These are phyloP conservation scores for Oidiodendron maius DNA, from an alignment of 495 filamentous ascomycete species.

Conservation along the genomic window DNA sequence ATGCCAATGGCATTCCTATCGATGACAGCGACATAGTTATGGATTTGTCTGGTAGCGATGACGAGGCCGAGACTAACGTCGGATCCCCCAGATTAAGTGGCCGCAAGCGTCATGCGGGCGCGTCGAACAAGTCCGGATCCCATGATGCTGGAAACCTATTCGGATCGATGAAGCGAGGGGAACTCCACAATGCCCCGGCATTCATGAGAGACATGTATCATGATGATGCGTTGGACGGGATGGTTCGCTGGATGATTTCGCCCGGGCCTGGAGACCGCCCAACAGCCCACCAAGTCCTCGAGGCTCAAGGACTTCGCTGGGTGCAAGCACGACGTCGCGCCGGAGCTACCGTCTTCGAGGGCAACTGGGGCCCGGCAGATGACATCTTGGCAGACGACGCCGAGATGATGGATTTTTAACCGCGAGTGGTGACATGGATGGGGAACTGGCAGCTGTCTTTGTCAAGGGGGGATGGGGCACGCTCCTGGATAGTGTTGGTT, in stretches of 20 bases:
- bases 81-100: conserved; percentile 24
- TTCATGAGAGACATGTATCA: conserved; percentile 79
- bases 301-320: conserved; percentile 66
- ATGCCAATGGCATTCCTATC: conserved; percentile 63
- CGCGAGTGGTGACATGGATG: conserved; percentile 13
- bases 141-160: conserved; percentile 39
- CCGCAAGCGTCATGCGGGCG: conserved; percentile 15
- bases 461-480: not conserved
- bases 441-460: conserved; percentile 11
- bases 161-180: conserved; percentile 31
- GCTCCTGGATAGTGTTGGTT: conserved; percentile 20
- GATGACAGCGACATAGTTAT: conserved; percentile 31
- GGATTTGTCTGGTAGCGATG: conserved; percentile 27
- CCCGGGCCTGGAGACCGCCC: conserved; percentile 70
- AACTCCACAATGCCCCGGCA: conserved; percentile 67
- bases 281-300: conserved; percentile 63
- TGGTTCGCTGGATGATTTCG: conserved; percentile 84
- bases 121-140: conserved; percentile 24
- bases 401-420: conserved; percentile 64
- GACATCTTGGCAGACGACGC: conserved; percentile 62
- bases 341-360: conserved; percentile 88
- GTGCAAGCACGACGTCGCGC: conserved; percentile 66
- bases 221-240: conserved; percentile 67
- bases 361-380: conserved; percentile 86
- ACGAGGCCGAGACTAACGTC: conserved; percentile 23